Base-by-base conservation (phyloP, 345 rosid species). In the Luvunga scandens region DNA sequence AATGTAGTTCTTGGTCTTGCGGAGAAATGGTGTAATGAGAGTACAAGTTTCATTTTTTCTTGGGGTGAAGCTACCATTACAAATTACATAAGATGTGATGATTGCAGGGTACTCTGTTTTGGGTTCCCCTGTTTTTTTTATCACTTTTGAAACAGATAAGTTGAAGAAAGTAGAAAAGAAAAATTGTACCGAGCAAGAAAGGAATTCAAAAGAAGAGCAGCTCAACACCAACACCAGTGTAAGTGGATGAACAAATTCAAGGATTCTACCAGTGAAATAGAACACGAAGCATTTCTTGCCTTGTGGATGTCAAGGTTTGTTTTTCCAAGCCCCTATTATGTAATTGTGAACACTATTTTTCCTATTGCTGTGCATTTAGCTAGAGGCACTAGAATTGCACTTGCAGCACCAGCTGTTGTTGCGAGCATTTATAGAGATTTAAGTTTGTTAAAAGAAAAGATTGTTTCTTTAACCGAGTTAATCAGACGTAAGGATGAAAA, bases 31-130 rank as follows among this genome's bases (percentile, higher is more conserved):
- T 84, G 87, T 31, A n/a, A 81, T 2, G 82, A 85, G 45, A 30
- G 85, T 85, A 90, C 1, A 25, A 71, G 87, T 0, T 90, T 88
- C 71, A 78, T 85, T 19, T 88, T 87, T 16, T 38, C 81, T 18
- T 87, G 90, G 93, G 93, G 89, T 1, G 91, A 88, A 86, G 88
- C 89, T 6, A 87, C 89, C 2, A 4, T 90, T 28, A 86, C 91
- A 0, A 62, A n/a, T n/a, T n/a, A n/a, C 87, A 0, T 1, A 30
- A 30, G 91, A 90, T 79, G 48, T 86, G 83, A 48, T 83, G 72
- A 75, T 87, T 53, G 76, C 77, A 3, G 86, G 87, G 2, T 84
- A 78, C 79, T 84, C 91, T 24, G 87, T 81, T 22, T 57, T 83
- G 22, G 91, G 91, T 19, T 82, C 74, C 73, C 81, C 88, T 68